Percentiles rank a stretch among this genome's conserved stretches.
Conservation (phyloP, 2,329 filamentous ascomycete genomes). For the Nemania sp. region DNA sequence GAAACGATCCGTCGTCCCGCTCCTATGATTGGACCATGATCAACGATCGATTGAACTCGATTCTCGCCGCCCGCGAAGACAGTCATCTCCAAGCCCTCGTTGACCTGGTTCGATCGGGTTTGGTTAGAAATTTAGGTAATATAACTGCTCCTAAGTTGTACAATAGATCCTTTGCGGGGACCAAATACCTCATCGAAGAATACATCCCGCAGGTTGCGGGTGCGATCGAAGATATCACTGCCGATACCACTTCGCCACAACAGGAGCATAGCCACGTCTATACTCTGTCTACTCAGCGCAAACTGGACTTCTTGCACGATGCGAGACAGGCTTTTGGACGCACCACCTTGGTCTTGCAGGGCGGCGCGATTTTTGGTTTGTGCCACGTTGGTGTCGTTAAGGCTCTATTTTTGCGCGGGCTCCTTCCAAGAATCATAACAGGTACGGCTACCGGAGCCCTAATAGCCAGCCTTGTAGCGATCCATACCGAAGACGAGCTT, state of each 20-base stretch:
- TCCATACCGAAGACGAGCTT: slow-evolving; percentile 85
- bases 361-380: slow-evolving; percentile 87
- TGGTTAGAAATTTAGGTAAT: slow-evolving; percentile 86
- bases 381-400: slow-evolving; percentile 92
- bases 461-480: slow-evolving; percentile 84
- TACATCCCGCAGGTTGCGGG: slow-evolving; percentile 85
- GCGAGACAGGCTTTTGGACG: slow-evolving; percentile 86
- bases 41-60: slow-evolving; percentile 71
- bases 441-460: slow-evolving; percentile 89
- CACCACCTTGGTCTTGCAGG: slow-evolving; percentile 83
- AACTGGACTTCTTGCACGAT: slow-evolving; percentile 84
- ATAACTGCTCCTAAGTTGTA: slow-evolving; percentile 82
- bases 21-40: slow-evolving; percentile 89
- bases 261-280: slow-evolving; percentile 31
- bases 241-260: slow-evolving; percentile 28
- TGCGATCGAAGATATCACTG: slow-evolving; percentile 75
- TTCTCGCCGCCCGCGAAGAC: slow-evolving; percentile 69
- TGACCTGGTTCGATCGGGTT: slow-evolving; percentile 77
- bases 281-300: slow-evolving; percentile 69
- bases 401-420: slow-evolving; percentile 75
- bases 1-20: slow-evolving; percentile 76
- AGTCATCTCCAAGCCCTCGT: slow-evolving; percentile 75
- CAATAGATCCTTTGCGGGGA: slow-evolving; percentile 83
- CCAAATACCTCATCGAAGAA: slow-evolving; percentile 87
- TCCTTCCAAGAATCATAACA: slow-evolving; percentile 87